Conservation (phyloP, 73 alveolate genomes). For the Paramecium primaurelia region DNA sequence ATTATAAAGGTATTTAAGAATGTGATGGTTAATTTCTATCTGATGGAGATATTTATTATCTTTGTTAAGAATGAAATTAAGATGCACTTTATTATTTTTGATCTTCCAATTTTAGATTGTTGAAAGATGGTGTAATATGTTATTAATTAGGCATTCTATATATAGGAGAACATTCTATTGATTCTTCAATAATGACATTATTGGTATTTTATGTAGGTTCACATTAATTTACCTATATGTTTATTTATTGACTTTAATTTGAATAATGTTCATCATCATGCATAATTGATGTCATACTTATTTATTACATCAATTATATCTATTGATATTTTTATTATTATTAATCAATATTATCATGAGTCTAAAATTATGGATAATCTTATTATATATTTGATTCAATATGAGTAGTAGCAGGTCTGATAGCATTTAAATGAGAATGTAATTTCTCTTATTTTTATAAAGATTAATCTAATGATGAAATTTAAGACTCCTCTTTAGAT, state of each 20-base stretch:
- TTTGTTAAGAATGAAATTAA: background rate
- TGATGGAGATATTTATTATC: background rate
- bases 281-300: background rate
- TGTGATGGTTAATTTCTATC: background rate
- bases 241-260: background rate
- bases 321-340: background rate
- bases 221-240: background rate
- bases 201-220: background rate
- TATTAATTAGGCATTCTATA: background rate
- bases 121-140: background rate
- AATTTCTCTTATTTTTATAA: background rate
- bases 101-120: background rate
- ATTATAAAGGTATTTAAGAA: background rate
- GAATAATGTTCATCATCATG: background rate
- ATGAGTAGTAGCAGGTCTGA: background rate
- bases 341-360: background rate
- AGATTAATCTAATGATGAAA: background rate
- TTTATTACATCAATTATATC: background rate
- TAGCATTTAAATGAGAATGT: background rate
- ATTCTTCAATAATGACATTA: background rate
- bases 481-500: background rate
- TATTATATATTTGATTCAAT: background rate
- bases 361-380: background rate
- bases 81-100: background rate
- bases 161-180: conserved; percentile 2